Evolutionary conservation across 1,139 yeast species (phyloP), one percentile per base, ranked within the genome.

Genomic region (Zhuliangozyma blackwelliae): DNA sequence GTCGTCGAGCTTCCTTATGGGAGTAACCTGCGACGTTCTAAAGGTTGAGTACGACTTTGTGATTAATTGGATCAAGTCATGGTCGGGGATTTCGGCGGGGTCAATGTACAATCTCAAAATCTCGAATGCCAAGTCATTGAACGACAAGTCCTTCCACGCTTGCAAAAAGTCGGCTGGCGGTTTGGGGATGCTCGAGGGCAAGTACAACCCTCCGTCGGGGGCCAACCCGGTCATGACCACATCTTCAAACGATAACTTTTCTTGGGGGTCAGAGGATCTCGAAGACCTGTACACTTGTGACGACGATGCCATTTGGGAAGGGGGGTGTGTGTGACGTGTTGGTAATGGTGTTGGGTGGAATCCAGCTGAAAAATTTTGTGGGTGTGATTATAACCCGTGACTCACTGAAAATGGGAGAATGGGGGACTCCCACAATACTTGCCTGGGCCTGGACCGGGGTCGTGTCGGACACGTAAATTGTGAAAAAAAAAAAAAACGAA

Each of bases 161-260:
- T 65, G 57, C 38, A 86, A 60, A 51, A 80, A 82, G 39, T 75
- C 75, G 11, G 68, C 50, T 20, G 87, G 79, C 31, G 86, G 72
- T 43, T 70, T 58, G 37, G 97, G 96, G 49, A 90, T 86, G 39
- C 61, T 70, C 8, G 94, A 77, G 36, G 98, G 99, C 40, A 94
- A 74, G 59, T 87, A 92, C 35, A 92, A 76, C 30, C 98, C 98
- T 49, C 98, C 98, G 59, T 94, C 98, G 36, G 85, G 79, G 37
- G 97, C 98, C 52, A 92, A 74, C 32, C 98, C 98, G 45, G 86
- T 85, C 63, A 92, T 85, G 36, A 92, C 90, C 7, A 90, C 96
- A 43, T 85, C 95, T 63, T 92, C 98, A 52, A 92, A 92, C 4
- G 92, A 74, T 40, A 81, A 73, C 10, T 75, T 62, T 49, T 79